Conservation (phyloP, 495 filamentous ascomycete species). For the Aspergillus bertholletiae region DNA sequence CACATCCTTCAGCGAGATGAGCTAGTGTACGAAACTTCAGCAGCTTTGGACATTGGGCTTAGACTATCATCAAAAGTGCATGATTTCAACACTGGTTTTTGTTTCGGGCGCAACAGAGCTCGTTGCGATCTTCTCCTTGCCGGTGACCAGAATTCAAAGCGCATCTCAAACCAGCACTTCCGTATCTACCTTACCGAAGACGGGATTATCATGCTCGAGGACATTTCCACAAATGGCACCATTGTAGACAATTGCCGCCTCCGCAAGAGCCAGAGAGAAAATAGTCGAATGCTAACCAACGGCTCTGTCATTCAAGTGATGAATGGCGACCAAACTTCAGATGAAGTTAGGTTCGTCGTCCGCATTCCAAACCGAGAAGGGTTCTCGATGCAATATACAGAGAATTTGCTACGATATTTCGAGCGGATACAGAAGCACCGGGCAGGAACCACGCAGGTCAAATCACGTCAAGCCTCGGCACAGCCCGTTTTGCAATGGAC, state of each 20-base stretch:
- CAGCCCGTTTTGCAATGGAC: conserved; percentile 32
- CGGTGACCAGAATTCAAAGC: conserved; percentile 47
- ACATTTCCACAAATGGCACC: conserved; percentile 90
- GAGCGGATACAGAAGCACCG: conserved; percentile 27
- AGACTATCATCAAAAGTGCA: conserved; percentile 70
- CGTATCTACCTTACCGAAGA: conserved; percentile 80
- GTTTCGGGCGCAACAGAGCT: conserved; percentile 73
- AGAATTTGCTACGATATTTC: conserved; percentile 57
- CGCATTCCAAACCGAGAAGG: conserved; percentile 73
- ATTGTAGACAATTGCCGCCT: conserved; percentile 69
- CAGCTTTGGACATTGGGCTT: conserved; percentile 67
- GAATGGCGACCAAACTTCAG: conserved; percentile 40
- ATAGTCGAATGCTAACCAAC: conserved; percentile 62
- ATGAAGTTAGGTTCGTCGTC: conserved; percentile 74
- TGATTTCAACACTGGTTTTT: conserved; percentile 64
- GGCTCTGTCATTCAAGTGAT: conserved; percentile 72
- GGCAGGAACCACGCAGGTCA: conserved; percentile 20
- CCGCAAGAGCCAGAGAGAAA: conserved; percentile 41
- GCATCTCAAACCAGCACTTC: conserved; percentile 87
- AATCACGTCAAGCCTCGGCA: conserved; percentile 22
- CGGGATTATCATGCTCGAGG: conserved; percentile 83
- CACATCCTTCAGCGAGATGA: conserved; percentile 55
- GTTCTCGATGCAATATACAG: conserved; percentile 52
- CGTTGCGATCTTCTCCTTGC: conserved; percentile 71
- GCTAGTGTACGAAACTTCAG: conserved; percentile 32